phyloP scores from a whole-genome alignment of 108 stramenopile genomes.

The Cylindrotheca fusiformis region DNA sequence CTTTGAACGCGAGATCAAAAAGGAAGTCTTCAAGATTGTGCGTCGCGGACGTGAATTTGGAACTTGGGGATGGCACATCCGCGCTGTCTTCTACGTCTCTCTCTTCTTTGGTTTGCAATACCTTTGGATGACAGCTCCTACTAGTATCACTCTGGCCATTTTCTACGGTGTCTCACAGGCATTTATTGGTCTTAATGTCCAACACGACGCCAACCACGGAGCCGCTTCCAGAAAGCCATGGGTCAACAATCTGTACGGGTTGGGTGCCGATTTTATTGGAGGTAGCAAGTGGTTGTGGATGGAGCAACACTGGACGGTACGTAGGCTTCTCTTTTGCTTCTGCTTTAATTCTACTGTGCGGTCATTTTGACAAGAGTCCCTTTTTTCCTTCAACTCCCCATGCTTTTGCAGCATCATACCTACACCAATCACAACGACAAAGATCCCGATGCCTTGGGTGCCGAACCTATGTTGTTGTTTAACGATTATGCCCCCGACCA shows the following conservation, averaged over 20 bases:
- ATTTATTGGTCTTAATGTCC: constrained; percentile 88
- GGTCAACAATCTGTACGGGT: constrained; percentile 82
- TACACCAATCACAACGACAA: constrained; percentile 82
- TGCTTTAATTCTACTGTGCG: not conserved
- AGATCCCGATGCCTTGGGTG: constrained; percentile 81
- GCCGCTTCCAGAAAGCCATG: constrained; percentile 77
- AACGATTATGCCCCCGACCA: constrained; percentile 77
- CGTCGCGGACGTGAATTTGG: constrained; percentile 84
- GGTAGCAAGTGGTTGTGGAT: constrained; percentile 89
- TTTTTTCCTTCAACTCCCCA: constrained; percentile 1
- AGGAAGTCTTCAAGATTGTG: constrained; percentile 89
- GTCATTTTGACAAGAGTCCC: not conserved
- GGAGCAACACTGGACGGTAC: constrained; percentile 87
- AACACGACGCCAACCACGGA: constrained; percentile 96
- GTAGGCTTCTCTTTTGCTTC: not conserved
- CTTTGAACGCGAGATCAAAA: constrained; percentile 86
- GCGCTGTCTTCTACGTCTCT: constrained; percentile 65
- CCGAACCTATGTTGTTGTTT: constrained; percentile 85
- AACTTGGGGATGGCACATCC: constrained; percentile 68
- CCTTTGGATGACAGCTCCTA: constrained; percentile 51
- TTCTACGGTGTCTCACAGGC: constrained; percentile 75
- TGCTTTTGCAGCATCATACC: constrained; percentile 39
- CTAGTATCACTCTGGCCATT: constrained; percentile 60
- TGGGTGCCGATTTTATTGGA: constrained; percentile 88
- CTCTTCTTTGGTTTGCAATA: constrained; percentile 70